Evolutionary conservation across 179 eudicot species (phyloP).

Genomic region (Actinidia arguta): DNA sequence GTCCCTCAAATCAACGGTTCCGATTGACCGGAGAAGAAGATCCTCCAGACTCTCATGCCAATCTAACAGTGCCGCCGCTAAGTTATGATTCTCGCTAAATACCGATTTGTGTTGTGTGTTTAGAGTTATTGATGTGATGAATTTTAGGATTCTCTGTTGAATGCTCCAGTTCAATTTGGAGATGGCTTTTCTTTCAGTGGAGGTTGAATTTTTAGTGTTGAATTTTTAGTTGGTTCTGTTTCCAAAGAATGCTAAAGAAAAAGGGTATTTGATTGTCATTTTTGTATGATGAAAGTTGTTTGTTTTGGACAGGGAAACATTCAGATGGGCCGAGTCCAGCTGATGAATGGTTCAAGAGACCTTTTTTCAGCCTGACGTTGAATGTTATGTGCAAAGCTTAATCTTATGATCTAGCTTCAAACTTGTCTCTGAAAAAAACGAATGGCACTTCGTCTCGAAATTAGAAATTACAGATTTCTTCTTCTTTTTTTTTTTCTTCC

Average conservation of each 20-base stretch:
- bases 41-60: slow-evolving; percentile 6
- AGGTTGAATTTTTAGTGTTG: slow-evolving; percentile 43
- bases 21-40: background rate
- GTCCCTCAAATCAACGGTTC: background rate
- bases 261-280: background rate
- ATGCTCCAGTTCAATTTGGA: slow-evolving; percentile 88
- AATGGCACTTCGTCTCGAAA: slow-evolving; percentile 6
- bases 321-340: slow-evolving; percentile 85
- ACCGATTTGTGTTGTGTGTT: background rate
- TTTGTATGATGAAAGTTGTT: background rate
- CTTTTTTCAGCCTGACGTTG: background rate
- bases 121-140: background rate
- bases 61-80: slow-evolving; percentile 14
- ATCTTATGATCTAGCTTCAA: background rate
- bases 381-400: background rate
- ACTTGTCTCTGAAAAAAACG: background rate
- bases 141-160: slow-evolving; percentile 80
- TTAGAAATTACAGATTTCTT: background rate
- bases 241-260: background rate
- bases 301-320: slow-evolving; percentile 70
- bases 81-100: background rate
- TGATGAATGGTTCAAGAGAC: slow-evolving; percentile 94
- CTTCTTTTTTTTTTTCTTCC: no score
- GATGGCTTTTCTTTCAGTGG: slow-evolving; percentile 99
- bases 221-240: background rate